These are phyloP conservation scores for Russula foetens DNA, from an alignment of 768 basidiomycete genomes.

Conservation along the genomic window DNA sequence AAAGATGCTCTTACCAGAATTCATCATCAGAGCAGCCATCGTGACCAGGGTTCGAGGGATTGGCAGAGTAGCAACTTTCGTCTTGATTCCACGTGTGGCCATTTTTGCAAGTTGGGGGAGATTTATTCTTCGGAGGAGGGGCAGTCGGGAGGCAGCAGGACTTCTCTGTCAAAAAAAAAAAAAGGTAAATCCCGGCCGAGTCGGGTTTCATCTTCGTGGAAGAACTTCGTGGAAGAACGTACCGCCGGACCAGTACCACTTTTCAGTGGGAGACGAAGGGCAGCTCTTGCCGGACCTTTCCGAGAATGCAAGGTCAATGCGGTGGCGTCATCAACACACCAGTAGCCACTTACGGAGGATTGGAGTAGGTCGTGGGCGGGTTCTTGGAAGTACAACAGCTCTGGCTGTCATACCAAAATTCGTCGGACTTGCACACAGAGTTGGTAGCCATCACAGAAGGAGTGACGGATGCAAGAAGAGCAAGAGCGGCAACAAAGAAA, in stretches of 20 bases:
- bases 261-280: slow-evolving; percentile 3
- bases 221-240: neutral
- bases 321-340: neutral
- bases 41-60: neutral
- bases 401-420: slow-evolving; percentile 15
- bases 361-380: slow-evolving; percentile 31
- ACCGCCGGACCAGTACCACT: slow-evolving; percentile 10
- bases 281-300: slow-evolving; percentile 5
- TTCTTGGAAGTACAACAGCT: slow-evolving; percentile 10
- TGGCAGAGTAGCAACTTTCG: slow-evolving; percentile 6
- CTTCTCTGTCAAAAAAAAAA: neutral
- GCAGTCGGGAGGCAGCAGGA: slow-evolving; percentile 19
- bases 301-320: neutral
- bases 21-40: slow-evolving; percentile 17
- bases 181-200: neutral
- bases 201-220: too few species aligned
- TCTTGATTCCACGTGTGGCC: slow-evolving; percentile 14
- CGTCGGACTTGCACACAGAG: slow-evolving; percentile 23
- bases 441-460: slow-evolving; percentile 26
- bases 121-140: slow-evolving; percentile 9
- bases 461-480: neutral
- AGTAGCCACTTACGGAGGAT: slow-evolving; percentile 28
- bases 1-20: slow-evolving; percentile 27
- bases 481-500: slow-evolving; percentile 5
- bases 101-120: slow-evolving; percentile 9